Conservation (phyloP, 306 rosid genomes). For the Lathyrus aphaca region DNA sequence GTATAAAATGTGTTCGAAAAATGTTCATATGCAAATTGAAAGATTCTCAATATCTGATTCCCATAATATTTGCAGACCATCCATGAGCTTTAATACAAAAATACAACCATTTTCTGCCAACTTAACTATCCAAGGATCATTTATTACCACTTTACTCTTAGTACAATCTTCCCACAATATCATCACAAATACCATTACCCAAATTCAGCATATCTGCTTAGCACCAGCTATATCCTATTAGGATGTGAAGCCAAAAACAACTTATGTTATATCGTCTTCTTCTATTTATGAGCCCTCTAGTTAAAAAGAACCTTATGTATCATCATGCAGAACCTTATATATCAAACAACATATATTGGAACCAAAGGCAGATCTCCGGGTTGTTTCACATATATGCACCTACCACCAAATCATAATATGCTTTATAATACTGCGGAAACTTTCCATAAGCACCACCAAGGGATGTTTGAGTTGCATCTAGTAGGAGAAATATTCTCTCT, state of each 20-base stretch:
- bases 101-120: constrained; percentile 10
- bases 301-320: constrained; percentile 2
- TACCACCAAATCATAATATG: constrained; percentile 95
- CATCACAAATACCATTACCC: constrained; percentile 17
- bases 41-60: neutral
- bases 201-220: constrained; percentile 11
- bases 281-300: constrained; percentile 3
- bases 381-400: constrained; percentile 42
- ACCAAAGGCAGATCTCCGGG: constrained; percentile 11
- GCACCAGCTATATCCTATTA: neutral
- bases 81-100: neutral
- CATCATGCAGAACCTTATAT: neutral
- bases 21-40: neutral
- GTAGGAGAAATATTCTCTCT: constrained; percentile 87
- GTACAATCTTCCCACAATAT: neutral
- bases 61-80: neutral
- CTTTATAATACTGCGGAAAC: constrained; percentile 85
- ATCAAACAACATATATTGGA: constrained; percentile 24
- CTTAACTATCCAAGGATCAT: constrained; percentile 21
- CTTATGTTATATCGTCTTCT: constrained; percentile 10
- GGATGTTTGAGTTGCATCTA: constrained; percentile 96
- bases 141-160: neutral
- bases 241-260: neutral
- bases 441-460: constrained; percentile 96
- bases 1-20: constrained; percentile 19